These are phyloP conservation scores for Astrephomene gubernaculifera DNA, from an alignment of 139 green algal species.

Conservation along the genomic window DNA sequence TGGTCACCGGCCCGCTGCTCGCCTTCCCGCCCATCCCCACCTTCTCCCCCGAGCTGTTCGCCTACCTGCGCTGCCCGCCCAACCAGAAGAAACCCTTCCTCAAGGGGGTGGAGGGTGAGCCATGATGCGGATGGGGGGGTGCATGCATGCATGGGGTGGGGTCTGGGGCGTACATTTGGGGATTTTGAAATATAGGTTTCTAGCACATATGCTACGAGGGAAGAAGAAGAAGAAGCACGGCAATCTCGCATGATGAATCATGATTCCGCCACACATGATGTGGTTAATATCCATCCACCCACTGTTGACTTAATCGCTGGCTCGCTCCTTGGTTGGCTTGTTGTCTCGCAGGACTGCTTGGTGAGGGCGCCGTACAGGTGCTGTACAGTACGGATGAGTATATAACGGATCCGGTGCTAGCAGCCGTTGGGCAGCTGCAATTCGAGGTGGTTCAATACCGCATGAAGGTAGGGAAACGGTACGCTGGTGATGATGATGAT, in stretches of 20 bases:
- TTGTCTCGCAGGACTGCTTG: slow-evolving; percentile 66
- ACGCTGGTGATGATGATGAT: no score
- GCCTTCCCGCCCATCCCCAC: slow-evolving; percentile 81
- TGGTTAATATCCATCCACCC: no score
- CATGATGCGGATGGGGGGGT: not conserved
- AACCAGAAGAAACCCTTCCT: slow-evolving; percentile 82
- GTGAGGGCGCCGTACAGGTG: slow-evolving; percentile 81
- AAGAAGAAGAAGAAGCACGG: no score
- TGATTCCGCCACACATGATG: no score
- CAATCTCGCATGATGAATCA: no score
- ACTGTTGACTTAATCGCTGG: no score
- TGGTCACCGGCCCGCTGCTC: slow-evolving; percentile 53
- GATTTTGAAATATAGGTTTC: no score
- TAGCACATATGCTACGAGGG: no score
- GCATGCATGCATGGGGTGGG: no score
- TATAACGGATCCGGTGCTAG: slow-evolving; percentile 81
- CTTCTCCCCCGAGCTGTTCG: slow-evolving; percentile 86
- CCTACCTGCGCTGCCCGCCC: slow-evolving; percentile 74
- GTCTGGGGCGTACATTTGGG: no score
- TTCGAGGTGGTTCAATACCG: slow-evolving; percentile 75
- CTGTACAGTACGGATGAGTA: slow-evolving; percentile 80
- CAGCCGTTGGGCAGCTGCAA: slow-evolving; percentile 83
- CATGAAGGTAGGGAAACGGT: slow-evolving; percentile 56
- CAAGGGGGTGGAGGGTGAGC: slow-evolving; percentile 76
- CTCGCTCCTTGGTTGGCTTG: no score